phyloP scores from a whole-genome alignment of 345 rosid genomes.

The Syzygium oleosum region DNA sequence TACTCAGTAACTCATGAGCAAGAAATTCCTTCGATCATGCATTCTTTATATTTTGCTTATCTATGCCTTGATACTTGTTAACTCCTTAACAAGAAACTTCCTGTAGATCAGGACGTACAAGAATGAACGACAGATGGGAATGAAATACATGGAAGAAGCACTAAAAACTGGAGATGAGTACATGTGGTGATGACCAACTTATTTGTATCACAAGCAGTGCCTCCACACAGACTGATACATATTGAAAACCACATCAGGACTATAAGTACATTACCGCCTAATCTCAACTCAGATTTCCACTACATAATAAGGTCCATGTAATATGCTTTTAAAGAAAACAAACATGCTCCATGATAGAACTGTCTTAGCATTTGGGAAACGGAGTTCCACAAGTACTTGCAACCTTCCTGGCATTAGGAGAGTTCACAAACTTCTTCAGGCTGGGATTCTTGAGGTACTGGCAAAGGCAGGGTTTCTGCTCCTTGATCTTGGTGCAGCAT shows the following conservation, averaged over 20 bases:
- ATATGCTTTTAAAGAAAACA: not conserved
- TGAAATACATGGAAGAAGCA: not conserved
- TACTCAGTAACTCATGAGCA: not conserved
- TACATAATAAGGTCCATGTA: not conserved
- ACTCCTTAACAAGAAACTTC: not conserved
- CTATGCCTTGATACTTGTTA: not conserved
- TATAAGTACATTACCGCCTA: not conserved
- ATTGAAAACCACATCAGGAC: not conserved
- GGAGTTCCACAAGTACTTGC: constrained; percentile 79
- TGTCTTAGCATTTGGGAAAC: constrained; percentile 68
- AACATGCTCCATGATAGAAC: not conserved
- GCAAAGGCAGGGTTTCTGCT: constrained; percentile 94
- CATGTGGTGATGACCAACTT: not conserved
- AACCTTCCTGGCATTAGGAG: constrained; percentile 89
- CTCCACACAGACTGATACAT: not conserved
- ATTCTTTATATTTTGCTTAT: not conserved
- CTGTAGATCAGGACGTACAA: not conserved
- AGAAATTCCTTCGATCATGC: not conserved
- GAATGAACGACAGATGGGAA: not conserved
- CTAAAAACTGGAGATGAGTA: not conserved
- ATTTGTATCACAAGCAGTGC: not conserved
- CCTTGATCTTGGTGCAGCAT: constrained; percentile 78
- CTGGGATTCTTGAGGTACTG: constrained; percentile 71
- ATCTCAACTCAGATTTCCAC: not conserved
- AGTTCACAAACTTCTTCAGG: constrained; percentile 62